Evolutionary conservation across 306 rosid genomes (phyloP), one percentile per base, ranked within the genome.

Genomic region (Biancaea sappan): DNA sequence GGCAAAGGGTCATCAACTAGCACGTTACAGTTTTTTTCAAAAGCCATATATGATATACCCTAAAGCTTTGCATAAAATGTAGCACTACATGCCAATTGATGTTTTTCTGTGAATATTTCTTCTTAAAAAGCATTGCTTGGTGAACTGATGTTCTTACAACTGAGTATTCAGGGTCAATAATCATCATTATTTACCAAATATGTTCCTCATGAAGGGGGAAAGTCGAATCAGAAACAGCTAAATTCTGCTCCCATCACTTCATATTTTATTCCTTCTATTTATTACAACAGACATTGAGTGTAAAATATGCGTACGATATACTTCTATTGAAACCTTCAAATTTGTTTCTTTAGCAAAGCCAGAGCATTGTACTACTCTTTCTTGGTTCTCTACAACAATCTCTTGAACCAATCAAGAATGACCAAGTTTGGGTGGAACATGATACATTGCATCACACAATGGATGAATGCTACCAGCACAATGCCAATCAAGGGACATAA

Each of bases 1-100:
- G 40, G 50, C 53, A 63, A 78, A 64, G 29, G 51, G 6, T 69
- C 43, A 71, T 77, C 41, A 80, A n/a, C 54, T 43, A 59, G 62
- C 51, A 28, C 8, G 64, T 62, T 21, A 63, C 16, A 51, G 56
- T 62, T 74, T 60, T 4, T 34, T 4, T 57, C 13, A 13, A 0
- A 31, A 44, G 48, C 0, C 3, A 4, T 31, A 31, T 2, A 2
- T 2, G 29, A 8, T 11, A 24, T 16, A 58, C 15, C 26, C 77
- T 47, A 53, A 34, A 52, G 12, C 6, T 14, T 43, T 5, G 28
- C 38, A 58, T 22, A 72, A 51, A 29, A 61, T 22, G 29, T 26
- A 40, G 57, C 22, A 29, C 28, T 4, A 19, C 22, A 51, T 21
- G 4, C 0, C 13, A 24, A 13, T 0, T n/a, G n/a, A 54, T 1